Evolutionary conservation across 164 flowering plant species (phyloP).

Genomic region (Dillenia suffruticosa): DNA sequence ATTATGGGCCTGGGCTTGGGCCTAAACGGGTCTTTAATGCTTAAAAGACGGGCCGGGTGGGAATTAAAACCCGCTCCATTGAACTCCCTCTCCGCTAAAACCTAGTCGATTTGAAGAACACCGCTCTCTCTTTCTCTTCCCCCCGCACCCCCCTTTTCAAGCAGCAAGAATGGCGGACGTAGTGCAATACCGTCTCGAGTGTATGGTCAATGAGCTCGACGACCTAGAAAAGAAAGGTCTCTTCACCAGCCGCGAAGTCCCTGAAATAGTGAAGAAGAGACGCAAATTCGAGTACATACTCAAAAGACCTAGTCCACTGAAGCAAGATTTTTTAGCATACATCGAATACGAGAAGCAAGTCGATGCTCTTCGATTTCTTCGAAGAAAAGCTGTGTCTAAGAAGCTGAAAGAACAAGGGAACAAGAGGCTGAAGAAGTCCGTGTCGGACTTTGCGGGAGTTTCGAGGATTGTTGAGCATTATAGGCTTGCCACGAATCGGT

Average conservation of each 20-base stretch:
- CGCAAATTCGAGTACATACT: slow-evolving; percentile 83
- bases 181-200: slow-evolving; percentile 78
- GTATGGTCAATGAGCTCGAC: slow-evolving; percentile 74
- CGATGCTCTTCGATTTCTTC: slow-evolving; percentile 58
- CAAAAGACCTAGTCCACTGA: slow-evolving; percentile 75
- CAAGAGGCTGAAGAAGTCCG: slow-evolving; percentile 41
- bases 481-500: slow-evolving; percentile 50
- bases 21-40: no score
- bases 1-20: no score
- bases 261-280: slow-evolving; percentile 68
- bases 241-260: slow-evolving; percentile 55
- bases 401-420: slow-evolving; percentile 19
- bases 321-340: slow-evolving; percentile 72
- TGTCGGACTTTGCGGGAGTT: slow-evolving; percentile 61
- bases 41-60: no score
- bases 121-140: no score
- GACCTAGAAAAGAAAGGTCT: slow-evolving; percentile 69
- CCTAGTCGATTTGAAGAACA: no score
- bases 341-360: slow-evolving; percentile 79
- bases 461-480: slow-evolving; percentile 58
- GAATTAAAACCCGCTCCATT: no score
- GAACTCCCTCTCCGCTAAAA: no score
- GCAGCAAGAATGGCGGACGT: slow-evolving; percentile 75
- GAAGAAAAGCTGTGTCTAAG: slow-evolving; percentile 40
- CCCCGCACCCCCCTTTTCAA: not conserved